A percentile compares a stretch with the other conserved stretches of the same genome.
Conservation (phyloP, 179 eudicot genomes). For the Spinacia oleracea region DNA sequence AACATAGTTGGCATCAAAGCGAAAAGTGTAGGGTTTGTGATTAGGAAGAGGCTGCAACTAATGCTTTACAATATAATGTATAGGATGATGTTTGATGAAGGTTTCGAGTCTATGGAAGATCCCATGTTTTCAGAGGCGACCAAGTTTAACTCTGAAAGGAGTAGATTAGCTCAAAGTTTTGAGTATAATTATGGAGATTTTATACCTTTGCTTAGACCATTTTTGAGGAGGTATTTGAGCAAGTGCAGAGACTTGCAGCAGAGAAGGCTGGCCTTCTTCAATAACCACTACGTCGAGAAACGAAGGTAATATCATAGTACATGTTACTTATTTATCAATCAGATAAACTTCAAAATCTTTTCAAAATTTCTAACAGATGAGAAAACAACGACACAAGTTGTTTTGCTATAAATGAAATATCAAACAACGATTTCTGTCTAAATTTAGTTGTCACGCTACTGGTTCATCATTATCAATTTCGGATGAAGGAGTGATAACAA, state of each 20-base stretch:
- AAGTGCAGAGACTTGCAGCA: constrained; percentile 59
- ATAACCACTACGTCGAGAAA: constrained; percentile 45
- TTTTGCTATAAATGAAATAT: neutral
- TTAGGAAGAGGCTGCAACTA: constrained; percentile 59
- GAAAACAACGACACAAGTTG: neutral
- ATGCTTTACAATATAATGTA: constrained; percentile 71
- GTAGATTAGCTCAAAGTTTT: constrained; percentile 71
- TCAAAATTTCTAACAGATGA: neutral
- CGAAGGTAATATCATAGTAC: constrained; percentile 47
- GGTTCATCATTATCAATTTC: neutral
- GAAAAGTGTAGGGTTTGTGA: constrained; percentile 45
- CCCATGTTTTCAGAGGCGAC: constrained; percentile 49
- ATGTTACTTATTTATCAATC: neutral
- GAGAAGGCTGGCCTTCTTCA: constrained; percentile 57
- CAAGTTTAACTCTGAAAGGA: constrained; percentile 56
- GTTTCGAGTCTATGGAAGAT: constrained; percentile 52
- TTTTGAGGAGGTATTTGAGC: constrained; percentile 59
- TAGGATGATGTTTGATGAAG: constrained; percentile 63
- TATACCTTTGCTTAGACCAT: constrained; percentile 72
- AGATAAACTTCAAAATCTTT: neutral
- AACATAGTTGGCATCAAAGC: constrained; percentile 22
- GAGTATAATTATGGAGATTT: constrained; percentile 78
- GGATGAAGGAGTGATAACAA: too few species aligned
- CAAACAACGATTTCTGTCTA: too few species aligned
- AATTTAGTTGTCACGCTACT: too few species aligned